Evolutionary conservation across 768 basidiomycete species (phyloP).

Genomic region (Paxillus ammoniavirescens): DNA sequence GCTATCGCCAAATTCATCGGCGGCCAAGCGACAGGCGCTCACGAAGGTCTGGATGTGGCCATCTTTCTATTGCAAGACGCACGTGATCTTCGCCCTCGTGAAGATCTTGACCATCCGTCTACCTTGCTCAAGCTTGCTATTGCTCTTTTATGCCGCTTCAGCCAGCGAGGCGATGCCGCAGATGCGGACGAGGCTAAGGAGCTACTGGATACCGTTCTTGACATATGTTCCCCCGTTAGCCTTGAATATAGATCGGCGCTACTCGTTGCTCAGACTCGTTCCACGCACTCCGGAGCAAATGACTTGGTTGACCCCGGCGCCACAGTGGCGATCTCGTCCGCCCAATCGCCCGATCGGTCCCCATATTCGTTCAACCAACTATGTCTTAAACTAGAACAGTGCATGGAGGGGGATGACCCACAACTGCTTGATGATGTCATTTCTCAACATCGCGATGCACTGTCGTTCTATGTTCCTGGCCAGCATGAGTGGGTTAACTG

Average conservation of each 20-base stretch:
- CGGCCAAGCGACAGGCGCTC: no score
- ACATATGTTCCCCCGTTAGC: not conserved
- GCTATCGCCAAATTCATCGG: no score
- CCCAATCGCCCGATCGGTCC: no score
- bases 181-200: not conserved
- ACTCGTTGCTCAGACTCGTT: not conserved
- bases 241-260: not conserved
- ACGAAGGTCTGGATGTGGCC: not conserved
- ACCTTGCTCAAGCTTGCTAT: slow-evolving; percentile 4
- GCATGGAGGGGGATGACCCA: no score
- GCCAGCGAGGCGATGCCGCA: not conserved
- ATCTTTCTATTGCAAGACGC: slow-evolving; percentile 7
- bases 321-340: not conserved
- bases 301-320: not conserved
- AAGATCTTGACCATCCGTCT: slow-evolving; percentile 6
- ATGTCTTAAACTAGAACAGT: no score
- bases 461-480: not conserved
- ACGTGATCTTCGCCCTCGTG: slow-evolving; percentile 1
- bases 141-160: slow-evolving; percentile 1
- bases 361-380: not conserved
- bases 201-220: not conserved
- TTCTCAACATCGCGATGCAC: no score
- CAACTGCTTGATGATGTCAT: no score
- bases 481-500: no score
- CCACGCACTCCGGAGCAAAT: not conserved